Evolutionary conservation across 805 yeast genomes (phyloP), one percentile per base, ranked within the genome.

Genomic region (Saturnispora sanitii): DNA sequence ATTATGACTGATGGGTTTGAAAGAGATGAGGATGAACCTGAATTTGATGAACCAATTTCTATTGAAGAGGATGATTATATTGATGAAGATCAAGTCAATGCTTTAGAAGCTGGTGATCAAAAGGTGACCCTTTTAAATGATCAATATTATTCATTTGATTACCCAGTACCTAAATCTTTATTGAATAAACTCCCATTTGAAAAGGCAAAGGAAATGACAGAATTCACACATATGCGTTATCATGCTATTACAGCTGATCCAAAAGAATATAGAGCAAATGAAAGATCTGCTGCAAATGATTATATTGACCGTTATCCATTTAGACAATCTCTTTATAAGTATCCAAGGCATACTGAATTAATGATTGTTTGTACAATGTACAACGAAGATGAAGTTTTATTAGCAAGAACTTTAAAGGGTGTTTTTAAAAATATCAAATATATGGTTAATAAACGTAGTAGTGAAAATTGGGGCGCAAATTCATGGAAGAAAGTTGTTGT

Each of bases 181-280:
- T 59, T 79, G 23, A 56, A 41, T 66, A 72, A 55, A 70, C 66
- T 57, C 40, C 71, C 53, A 46, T 45, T 72, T 69, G 34, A 63
- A 60, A 53, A 66, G 63, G 48, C 62, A 55, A 52, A 45, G 17
- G 38, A 50, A 30, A 39, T 58, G 47, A 46, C 67, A 52, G 67
- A 65, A 79, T 82, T 81, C 69, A 75, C 77, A 13, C 84, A 81
- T 54, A 73, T 90, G 79, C 73, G 97, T 56, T 90, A 90, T 60
- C 84, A 90, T 45, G 96, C 95, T 1, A 86, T 83, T 9, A 90
- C 97, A 1, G 81, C 95, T 55, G 95, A 90, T 46, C 96, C 96
- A 0, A 71, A 76, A 22, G 77, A 80, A 47, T 83, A 81, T 55
- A 65, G 62, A 17, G 50, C 55, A 4, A 41, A 38, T 33, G 73